These are phyloP conservation scores for Teunomyces tritomae DNA, from an alignment of 805 yeast genomes.

Conservation along the genomic window DNA sequence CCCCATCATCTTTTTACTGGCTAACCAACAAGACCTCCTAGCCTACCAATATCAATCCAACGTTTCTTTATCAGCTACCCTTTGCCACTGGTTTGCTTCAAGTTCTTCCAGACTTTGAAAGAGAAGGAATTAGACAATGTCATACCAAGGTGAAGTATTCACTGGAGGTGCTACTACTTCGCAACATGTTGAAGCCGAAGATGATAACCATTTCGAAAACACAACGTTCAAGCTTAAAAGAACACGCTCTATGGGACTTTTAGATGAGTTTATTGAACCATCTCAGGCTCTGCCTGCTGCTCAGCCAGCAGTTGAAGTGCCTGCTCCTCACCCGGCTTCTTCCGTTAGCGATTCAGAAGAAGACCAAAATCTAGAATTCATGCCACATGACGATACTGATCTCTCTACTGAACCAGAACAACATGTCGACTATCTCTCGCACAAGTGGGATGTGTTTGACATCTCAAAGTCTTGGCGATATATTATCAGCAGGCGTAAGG, in stretches of 20 bases:
- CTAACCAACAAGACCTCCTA: not conserved
- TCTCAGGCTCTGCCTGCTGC: not conserved
- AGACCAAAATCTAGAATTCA: conserved; percentile 29
- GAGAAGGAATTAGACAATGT: conserved; percentile 3
- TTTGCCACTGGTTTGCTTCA: too few relatives aligned
- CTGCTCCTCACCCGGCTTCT: not conserved
- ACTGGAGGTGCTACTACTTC: conserved; percentile 62
- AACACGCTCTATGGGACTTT: conserved; percentile 77
- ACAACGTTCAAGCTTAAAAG: conserved; percentile 74
- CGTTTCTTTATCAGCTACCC: too few relatives aligned
- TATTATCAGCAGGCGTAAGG: conserved; percentile 76
- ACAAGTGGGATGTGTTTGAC: conserved; percentile 93
- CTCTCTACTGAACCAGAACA: conserved; percentile 75
- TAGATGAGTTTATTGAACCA: conserved; percentile 66
- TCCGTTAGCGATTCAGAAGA: not conserved
- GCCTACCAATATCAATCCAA: too few relatives aligned
- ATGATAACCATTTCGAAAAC: conserved; percentile 66
- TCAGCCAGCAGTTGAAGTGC: not conserved
- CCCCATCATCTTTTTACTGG: conserved; percentile 3
- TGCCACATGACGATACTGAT: conserved; percentile 84
- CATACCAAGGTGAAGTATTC: conserved; percentile 28
- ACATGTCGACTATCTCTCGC: conserved; percentile 93
- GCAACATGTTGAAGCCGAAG: conserved; percentile 66
- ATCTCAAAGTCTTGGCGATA: conserved; percentile 96
- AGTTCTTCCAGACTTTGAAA: not conserved